Conservation (phyloP, 1,139 yeast species). For the Protomyces inundatus region DNA sequence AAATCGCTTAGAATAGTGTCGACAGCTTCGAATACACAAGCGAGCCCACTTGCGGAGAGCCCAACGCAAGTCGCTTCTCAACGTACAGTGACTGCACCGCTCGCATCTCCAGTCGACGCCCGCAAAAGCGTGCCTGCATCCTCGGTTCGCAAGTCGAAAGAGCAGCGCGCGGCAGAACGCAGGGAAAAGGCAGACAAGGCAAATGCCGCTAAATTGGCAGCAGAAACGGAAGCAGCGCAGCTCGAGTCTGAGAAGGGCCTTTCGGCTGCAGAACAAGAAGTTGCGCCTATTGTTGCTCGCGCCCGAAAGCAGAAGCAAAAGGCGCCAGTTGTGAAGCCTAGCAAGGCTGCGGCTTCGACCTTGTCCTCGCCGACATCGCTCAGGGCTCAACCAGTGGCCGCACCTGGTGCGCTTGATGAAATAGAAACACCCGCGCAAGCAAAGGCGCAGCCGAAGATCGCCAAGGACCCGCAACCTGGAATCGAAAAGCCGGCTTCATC, state of each 20-base stretch:
- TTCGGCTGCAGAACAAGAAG: slow-evolving; percentile 1
- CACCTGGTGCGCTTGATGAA: not conserved
- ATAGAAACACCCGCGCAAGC: not conserved
- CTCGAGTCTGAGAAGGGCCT: not conserved
- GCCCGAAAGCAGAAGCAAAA: slow-evolving; percentile 20
- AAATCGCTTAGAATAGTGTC: slow-evolving; percentile 7
- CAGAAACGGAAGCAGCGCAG: slow-evolving; percentile 10
- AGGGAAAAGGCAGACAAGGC: slow-evolving; percentile 15
- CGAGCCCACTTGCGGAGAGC: not conserved
- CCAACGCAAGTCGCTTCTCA: not conserved
- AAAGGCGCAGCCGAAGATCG: not conserved
- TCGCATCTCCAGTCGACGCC: not conserved
- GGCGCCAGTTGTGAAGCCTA: not conserved
- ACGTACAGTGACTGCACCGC: not conserved
- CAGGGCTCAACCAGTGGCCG: not conserved
- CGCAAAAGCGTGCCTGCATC: slow-evolving; percentile 19
- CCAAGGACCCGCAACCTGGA: not conserved
- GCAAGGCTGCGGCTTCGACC: not conserved
- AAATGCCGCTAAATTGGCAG: not conserved
- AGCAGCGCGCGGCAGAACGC: slow-evolving; percentile 15
- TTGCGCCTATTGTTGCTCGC: slow-evolving; percentile 20
- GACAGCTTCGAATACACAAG: not conserved
- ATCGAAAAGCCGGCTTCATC: not conserved
- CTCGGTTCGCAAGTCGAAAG: slow-evolving; percentile 18
- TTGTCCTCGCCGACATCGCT: not conserved